phyloP scores from a whole-genome alignment of 108 stramenopile species.

The Nitzschia inconspicua region DNA sequence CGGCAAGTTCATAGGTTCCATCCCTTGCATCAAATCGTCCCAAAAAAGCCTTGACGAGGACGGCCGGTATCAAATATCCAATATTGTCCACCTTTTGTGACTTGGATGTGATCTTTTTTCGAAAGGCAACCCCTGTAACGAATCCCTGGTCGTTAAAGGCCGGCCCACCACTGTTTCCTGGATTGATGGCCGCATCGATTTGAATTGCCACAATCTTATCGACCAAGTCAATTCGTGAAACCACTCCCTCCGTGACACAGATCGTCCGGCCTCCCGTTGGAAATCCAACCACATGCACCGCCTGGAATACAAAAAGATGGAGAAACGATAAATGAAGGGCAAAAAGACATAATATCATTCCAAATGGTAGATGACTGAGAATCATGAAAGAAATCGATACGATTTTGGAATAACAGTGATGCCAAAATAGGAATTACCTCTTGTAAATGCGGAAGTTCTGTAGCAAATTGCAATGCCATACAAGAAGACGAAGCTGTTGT shows the following conservation, averaged over 20 bases:
- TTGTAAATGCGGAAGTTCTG: slow-evolving; percentile 2
- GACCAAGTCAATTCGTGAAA: slow-evolving; percentile 57
- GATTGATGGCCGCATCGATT: slow-evolving; percentile 69
- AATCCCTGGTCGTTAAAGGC: slow-evolving; percentile 42
- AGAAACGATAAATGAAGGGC: too few relatives aligned
- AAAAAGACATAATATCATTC: too few relatives aligned
- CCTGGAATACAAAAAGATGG: too few relatives aligned
- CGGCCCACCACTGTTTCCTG: slow-evolving; percentile 64
- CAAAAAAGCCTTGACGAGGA: slow-evolving; percentile 49
- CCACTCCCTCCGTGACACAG: slow-evolving; percentile 66
- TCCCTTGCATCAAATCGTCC: slow-evolving; percentile 26
- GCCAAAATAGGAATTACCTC: too few relatives aligned
- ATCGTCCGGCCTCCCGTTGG: slow-evolving; percentile 59
- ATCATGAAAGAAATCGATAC: too few relatives aligned
- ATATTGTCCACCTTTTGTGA: slow-evolving; percentile 34
- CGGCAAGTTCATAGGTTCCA: slow-evolving; percentile 42
- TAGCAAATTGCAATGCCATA: slow-evolving; percentile 10
- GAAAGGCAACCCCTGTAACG: slow-evolving; percentile 68
- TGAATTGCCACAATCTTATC: slow-evolving; percentile 48
- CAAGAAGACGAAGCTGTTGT: too few relatives aligned
- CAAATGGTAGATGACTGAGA: too few relatives aligned
- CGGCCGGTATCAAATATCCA: slow-evolving; percentile 57
- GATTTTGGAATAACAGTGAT: too few relatives aligned
- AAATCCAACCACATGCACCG: slow-evolving; percentile 57
- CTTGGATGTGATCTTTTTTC: slow-evolving; percentile 39